A percentile compares a stretch with the other conserved stretches of the same genome.
Conservation (phyloP, 2,329 filamentous ascomycete genomes). For the Aspergillus piperis region DNA sequence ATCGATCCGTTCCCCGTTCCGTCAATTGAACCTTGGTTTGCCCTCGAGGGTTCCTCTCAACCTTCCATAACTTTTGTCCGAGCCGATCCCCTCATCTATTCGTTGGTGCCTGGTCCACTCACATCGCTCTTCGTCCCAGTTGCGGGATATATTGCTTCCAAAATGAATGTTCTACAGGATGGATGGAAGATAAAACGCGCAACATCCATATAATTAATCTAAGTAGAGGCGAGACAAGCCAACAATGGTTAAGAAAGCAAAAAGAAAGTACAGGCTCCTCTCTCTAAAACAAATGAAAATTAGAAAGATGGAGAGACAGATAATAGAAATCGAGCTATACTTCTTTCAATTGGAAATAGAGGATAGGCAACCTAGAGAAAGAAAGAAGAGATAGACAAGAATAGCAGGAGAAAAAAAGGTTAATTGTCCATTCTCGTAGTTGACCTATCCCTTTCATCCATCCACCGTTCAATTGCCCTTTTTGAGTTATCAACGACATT, state of each 20-base stretch:
- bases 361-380: not conserved
- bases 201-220: no score
- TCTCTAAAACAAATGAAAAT: no score
- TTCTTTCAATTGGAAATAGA: not conserved
- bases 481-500: not conserved
- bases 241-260: slow-evolving; percentile 4
- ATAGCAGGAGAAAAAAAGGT: not conserved
- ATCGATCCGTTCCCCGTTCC: slow-evolving; percentile 34
- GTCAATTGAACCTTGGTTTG: slow-evolving; percentile 22
- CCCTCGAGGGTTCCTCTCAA: slow-evolving; percentile 9
- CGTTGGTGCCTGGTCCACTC: slow-evolving; percentile 11
- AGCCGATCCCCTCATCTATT: slow-evolving; percentile 12
- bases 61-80: slow-evolving; percentile 8
- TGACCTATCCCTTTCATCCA: not conserved
- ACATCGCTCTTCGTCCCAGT: not conserved
- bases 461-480: not conserved
- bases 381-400: not conserved
- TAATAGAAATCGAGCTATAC: no score
- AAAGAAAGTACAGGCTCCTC: not conserved
- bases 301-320: no score
- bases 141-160: slow-evolving; percentile 8
- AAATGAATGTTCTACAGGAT: slow-evolving; percentile 14
- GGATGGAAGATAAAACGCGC: slow-evolving; percentile 1
- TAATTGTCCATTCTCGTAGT: not conserved
- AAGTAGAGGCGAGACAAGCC: slow-evolving; percentile 2